Percentiles rank a stretch among this genome's conserved stretches.
These are phyloP conservation scores for Gossypium thurberi DNA, from an alignment of 345 rosid species.

Conservation along the genomic window DNA sequence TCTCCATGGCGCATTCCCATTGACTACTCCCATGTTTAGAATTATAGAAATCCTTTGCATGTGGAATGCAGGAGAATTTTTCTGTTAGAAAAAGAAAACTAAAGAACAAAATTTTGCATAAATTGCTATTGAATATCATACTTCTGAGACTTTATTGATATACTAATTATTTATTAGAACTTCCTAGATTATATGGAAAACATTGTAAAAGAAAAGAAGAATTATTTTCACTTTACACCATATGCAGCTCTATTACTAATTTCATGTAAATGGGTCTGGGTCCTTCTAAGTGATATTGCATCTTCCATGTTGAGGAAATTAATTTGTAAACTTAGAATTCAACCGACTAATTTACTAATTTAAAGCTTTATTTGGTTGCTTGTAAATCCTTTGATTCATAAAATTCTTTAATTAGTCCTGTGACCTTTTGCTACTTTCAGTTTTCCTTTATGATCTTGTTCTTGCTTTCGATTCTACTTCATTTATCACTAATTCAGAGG, in stretches of 20 bases:
- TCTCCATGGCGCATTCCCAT: background rate
- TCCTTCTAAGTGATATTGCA: background rate
- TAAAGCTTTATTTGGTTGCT: conserved; percentile 2
- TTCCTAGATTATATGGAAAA: background rate
- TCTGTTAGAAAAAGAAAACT: background rate
- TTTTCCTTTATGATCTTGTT: background rate
- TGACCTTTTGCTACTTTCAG: background rate
- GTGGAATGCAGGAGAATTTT: background rate
- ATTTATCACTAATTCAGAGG: conserved; percentile 20
- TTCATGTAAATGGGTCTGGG: background rate
- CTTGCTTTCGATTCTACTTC: conserved; percentile 4
- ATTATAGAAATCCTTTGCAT: background rate
- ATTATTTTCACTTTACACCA: background rate
- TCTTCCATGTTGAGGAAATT: background rate
- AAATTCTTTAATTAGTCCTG: background rate
- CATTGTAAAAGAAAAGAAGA: background rate
- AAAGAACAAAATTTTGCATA: background rate
- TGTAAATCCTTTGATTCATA: background rate
- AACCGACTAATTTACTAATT: background rate
- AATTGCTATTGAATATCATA: background rate
- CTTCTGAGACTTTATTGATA: background rate
- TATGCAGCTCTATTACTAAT: background rate
- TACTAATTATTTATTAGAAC: background rate
- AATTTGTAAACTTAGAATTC: background rate
- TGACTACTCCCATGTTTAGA: background rate